Conservation (phyloP, 176 grass and related monocot genomes). For the Oryza glumipatula region DNA sequence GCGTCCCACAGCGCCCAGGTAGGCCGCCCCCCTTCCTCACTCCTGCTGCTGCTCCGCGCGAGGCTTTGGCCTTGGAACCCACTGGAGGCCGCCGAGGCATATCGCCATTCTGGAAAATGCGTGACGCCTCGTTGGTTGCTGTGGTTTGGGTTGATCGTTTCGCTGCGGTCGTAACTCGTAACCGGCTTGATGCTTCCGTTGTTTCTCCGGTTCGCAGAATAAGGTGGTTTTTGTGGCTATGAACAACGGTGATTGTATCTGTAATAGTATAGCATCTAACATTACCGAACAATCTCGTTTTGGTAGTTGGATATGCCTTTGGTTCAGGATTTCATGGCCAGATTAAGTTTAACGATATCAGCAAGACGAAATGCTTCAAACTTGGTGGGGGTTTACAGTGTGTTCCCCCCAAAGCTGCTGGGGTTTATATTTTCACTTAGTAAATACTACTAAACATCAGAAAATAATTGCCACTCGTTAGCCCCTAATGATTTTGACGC, state of each 20-base stretch:
- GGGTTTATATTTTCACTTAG: slow-evolving; percentile 8
- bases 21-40: neutral
- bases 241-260: neutral
- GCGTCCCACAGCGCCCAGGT: slow-evolving; percentile 48
- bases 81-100: neutral
- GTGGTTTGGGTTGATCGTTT: neutral
- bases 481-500: neutral
- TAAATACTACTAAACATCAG: neutral
- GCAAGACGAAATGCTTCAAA: neutral
- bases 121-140: neutral
- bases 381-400: neutral
- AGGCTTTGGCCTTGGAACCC: neutral
- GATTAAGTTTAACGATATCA: neutral
- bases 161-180: neutral
- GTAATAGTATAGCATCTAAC: neutral
- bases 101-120: neutral
- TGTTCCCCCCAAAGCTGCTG: neutral
- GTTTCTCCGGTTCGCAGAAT: neutral
- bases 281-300: neutral
- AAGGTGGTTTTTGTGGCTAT: neutral
- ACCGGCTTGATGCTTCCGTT: neutral
- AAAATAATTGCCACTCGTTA: neutral
- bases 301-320: neutral
- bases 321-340: neutral
- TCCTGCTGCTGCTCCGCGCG: neutral